Conservation (phyloP, 352 stramenopile genomes). For the Phytophthora fragariae region DNA sequence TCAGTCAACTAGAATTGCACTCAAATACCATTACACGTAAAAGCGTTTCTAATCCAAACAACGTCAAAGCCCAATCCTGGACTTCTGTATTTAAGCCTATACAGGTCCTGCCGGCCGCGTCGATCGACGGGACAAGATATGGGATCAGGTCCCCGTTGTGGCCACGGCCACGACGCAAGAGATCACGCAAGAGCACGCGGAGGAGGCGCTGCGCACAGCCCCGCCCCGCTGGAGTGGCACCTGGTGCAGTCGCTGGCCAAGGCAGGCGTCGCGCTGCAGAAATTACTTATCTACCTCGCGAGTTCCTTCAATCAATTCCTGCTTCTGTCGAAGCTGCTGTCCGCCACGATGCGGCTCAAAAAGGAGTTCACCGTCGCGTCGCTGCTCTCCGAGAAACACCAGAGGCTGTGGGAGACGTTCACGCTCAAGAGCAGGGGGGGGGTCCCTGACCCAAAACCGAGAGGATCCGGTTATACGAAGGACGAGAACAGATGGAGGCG, state of each 20-base stretch:
- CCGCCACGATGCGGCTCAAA: slow-evolving; percentile 77
- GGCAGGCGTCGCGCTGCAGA: slow-evolving; percentile 61
- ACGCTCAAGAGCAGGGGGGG: slow-evolving; percentile 20
- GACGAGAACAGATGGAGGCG: slow-evolving; percentile 15
- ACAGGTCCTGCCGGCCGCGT: too few relatives aligned
- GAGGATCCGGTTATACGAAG: slow-evolving; percentile 12
- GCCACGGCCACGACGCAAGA: slow-evolving; percentile 53
- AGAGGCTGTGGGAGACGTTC: slow-evolving; percentile 63
- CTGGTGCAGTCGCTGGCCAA: slow-evolving; percentile 55
- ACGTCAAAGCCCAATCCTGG: too few relatives aligned
- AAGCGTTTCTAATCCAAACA: too few relatives aligned
- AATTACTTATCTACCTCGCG: slow-evolving; percentile 77
- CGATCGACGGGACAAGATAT: slow-evolving; percentile 36
- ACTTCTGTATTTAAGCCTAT: too few relatives aligned
- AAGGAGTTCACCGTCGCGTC: slow-evolving; percentile 81
- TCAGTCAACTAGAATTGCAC: too few relatives aligned
- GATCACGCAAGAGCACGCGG: slow-evolving; percentile 40
- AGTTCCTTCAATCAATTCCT: slow-evolving; percentile 85
- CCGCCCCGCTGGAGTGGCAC: slow-evolving; percentile 29
- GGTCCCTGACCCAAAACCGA: slow-evolving; percentile 35
- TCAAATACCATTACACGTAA: too few relatives aligned
- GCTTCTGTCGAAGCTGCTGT: slow-evolving; percentile 73
- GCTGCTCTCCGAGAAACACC: slow-evolving; percentile 84
- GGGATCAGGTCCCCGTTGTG: slow-evolving; percentile 55
- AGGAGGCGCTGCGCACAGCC: not conserved